phyloP scores from a whole-genome alignment of 352 stramenopile genomes.

The Phytopythium delawarense region DNA sequence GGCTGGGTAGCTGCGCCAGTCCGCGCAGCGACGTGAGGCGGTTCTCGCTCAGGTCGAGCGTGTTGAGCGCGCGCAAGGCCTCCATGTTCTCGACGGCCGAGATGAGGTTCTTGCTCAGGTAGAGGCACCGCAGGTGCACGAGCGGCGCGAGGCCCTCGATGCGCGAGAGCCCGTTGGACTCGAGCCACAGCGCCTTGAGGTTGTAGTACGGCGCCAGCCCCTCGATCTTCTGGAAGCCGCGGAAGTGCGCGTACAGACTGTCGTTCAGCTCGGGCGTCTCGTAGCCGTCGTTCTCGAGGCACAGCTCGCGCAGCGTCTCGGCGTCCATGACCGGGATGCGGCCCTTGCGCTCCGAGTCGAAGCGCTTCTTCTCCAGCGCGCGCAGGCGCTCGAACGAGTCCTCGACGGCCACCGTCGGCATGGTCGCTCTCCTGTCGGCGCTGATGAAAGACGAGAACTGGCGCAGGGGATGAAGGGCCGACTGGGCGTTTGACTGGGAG shows the following conservation, averaged over 20 bases:
- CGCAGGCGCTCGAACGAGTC: slow-evolving; percentile 51
- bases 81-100: slow-evolving; percentile 70
- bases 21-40: slow-evolving; percentile 78
- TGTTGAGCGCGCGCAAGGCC: slow-evolving; percentile 77
- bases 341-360: slow-evolving; percentile 58
- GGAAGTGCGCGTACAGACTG: slow-evolving; percentile 92
- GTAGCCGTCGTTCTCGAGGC: slow-evolving; percentile 91
- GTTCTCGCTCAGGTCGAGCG: slow-evolving; percentile 92
- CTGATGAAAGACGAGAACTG: not conserved
- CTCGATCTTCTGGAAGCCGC: slow-evolving; percentile 92
- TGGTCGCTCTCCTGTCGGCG: slow-evolving; percentile 5
- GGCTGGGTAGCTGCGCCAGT: slow-evolving; percentile 61
- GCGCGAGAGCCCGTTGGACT: slow-evolving; percentile 90
- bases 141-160: slow-evolving; percentile 82
- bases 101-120: slow-evolving; percentile 93
- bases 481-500: not conserved
- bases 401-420: slow-evolving; percentile 39
- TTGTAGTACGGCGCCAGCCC: slow-evolving; percentile 92
- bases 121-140: slow-evolving; percentile 86
- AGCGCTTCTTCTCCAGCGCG: slow-evolving; percentile 65
- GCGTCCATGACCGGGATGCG: slow-evolving; percentile 86
- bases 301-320: slow-evolving; percentile 78
- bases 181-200: slow-evolving; percentile 94
- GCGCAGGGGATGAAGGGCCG: not conserved
- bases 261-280: slow-evolving; percentile 95